Conservation (phyloP, 768 basidiomycete species). For the Phanerochaete carnosa region DNA sequence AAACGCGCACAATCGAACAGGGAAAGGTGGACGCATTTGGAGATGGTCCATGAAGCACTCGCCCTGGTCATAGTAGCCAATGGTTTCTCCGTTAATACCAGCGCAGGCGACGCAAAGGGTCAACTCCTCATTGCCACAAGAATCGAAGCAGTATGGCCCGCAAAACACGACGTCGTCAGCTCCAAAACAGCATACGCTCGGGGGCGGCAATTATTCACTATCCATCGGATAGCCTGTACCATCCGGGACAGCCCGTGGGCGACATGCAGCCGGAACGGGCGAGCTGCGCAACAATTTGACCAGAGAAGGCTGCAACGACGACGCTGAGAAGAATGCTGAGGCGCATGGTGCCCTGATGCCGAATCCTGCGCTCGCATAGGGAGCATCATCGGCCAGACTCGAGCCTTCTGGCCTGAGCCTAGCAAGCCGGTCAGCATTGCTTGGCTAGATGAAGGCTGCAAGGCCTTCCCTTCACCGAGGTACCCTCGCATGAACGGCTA, state of each 20-base stretch:
- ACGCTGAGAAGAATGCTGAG: neutral
- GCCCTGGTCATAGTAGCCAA: too few species aligned
- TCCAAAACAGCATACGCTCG: neutral
- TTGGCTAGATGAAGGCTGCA: too few species aligned
- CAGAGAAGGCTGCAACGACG: neutral
- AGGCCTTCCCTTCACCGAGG: too few species aligned
- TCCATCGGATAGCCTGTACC: neutral
- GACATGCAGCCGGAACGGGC: neutral
- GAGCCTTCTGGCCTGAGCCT: too few species aligned
- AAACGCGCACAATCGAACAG: too few species aligned
- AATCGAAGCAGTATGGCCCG: neutral
- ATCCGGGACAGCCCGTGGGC: constrained; percentile 5
- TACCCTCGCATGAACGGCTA: too few species aligned
- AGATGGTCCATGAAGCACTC: too few species aligned
- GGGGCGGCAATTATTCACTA: neutral
- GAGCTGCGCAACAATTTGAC: neutral
- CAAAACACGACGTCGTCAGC: neutral
- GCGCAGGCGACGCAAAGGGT: neutral
- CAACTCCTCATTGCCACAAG: neutral
- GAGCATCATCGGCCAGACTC: too few species aligned
- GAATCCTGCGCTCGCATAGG: too few species aligned
- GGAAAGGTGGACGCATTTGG: too few species aligned
- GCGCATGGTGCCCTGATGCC: too few species aligned
- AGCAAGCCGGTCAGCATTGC: too few species aligned
- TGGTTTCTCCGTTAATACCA: neutral